Conservation (phyloP, 108 stramenopile species). For the Parmales sp. region DNA sequence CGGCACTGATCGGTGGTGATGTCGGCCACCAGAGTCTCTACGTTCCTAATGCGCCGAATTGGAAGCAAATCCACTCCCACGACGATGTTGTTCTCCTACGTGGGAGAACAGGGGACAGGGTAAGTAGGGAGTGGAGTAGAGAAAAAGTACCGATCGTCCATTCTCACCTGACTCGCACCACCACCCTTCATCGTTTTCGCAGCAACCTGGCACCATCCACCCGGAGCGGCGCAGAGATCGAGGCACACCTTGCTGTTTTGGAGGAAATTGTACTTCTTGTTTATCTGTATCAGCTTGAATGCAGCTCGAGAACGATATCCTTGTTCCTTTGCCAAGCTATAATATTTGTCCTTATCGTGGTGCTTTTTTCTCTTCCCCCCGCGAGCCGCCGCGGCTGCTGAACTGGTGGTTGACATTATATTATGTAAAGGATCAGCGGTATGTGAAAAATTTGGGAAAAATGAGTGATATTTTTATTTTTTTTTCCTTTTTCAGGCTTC, state of each 20-base stretch:
- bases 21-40: conserved; percentile 87
- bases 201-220: conserved; percentile 98
- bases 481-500: too few species aligned
- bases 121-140: not conserved
- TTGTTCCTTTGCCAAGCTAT: conserved; percentile 94
- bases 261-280: conserved; percentile 85
- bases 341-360: conserved; percentile 89
- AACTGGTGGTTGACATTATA: too few species aligned
- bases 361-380: conserved; percentile 65
- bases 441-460: too few species aligned
- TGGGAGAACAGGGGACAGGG: not conserved
- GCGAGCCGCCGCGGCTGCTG: not conserved
- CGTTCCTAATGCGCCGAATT: conserved; percentile 73
- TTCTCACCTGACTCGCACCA: too few species aligned
- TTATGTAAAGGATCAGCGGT: too few species aligned
- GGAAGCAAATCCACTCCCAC: conserved; percentile 95
- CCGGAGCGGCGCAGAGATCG: conserved; percentile 98
- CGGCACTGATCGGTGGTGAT: conserved; percentile 95
- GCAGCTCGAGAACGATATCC: conserved; percentile 87
- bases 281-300: conserved; percentile 98
- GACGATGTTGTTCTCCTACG: conserved; percentile 42
- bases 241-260: conserved; percentile 60
- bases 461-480: too few species aligned
- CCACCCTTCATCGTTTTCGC: conserved; percentile 52
- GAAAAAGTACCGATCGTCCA: too few species aligned